Evolutionary conservation across 2,329 filamentous ascomycete genomes (phyloP).

Genomic region (Juglanconis juglandina): DNA sequence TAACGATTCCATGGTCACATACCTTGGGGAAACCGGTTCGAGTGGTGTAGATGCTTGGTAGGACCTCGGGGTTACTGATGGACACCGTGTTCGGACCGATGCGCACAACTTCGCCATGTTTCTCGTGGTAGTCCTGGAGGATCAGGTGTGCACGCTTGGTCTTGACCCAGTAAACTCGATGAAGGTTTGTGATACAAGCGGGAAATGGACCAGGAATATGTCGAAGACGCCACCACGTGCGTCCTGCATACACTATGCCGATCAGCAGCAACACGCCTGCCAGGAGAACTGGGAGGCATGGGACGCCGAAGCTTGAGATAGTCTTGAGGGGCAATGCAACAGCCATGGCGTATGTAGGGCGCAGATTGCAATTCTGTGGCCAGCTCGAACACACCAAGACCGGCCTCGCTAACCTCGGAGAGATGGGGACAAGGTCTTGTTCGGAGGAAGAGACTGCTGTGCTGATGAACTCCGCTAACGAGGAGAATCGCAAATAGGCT

Average conservation of each 20-base stretch:
- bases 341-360: background rate
- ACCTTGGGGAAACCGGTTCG: conserved; percentile 24
- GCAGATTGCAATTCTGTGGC: too few species aligned
- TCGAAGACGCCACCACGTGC: conserved; percentile 18
- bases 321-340: background rate
- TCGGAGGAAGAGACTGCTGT: too few species aligned
- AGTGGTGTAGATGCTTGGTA: conserved; percentile 21
- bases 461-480: too few species aligned
- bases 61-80: conserved; percentile 35
- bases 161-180: conserved; percentile 21
- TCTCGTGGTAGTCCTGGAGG: conserved; percentile 32
- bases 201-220: conserved; percentile 24
- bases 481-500: too few species aligned
- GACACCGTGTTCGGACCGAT: conserved; percentile 47
- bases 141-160: conserved; percentile 18
- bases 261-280: background rate
- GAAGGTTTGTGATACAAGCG: conserved; percentile 20
- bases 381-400: too few species aligned
- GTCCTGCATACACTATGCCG: background rate
- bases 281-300: background rate
- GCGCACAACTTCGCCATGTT: conserved; percentile 47
- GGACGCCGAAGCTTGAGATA: background rate
- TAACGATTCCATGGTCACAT: background rate
- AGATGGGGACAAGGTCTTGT: too few species aligned
- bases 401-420: too few species aligned